Base-by-base conservation (phyloP, 805 yeast genomes). In the Pichia scutulata region DNA sequence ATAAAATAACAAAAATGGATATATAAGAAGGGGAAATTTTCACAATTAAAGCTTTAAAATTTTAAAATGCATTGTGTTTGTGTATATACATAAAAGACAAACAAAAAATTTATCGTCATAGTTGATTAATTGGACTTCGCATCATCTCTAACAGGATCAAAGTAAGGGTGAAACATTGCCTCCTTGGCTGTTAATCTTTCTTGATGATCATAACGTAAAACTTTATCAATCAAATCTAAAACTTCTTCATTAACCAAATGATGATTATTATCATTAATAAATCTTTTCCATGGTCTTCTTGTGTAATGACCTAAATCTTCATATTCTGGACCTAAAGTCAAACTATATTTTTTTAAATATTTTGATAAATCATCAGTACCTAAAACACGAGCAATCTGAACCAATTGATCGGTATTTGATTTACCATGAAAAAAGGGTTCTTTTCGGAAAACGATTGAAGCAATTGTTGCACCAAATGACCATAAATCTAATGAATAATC, bases 361-460 rank as follows among this genome's bases (percentile, higher is more conserved):
- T 70, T 71, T 66, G 78, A 76, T 52, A 90, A 73, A 52, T 83
- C 88, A 48, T 86, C 90, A 1, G 96, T 86, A 2, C 97, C 97
- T 59, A 90, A 70, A 0, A 90, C 89, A 57, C 89, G 78, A 6
- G 87, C 89, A 56, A 90, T 90, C 65, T 90, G 92, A 46, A 90
- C 89, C 58, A 90, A 72, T 66, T 90, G 97, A 67, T 90, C 97
- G 41, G 86, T 84, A 66, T 90, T 89, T 46, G 95, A 86, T 52
- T 82, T 85, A 21, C 97, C 97, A 60, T 88, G 85, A 74, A 90
- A 90, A 57, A 90, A 86, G 7, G 97, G 97, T 60, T 90, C 97
- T 65, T 83, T 86, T 63, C 85, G 83, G 72, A 90, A 90, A 25
- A 89, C 80, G 64, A 90, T 86, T 7, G 97, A 86, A 6, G 96